phyloP scores from a whole-genome alignment of 768 basidiomycete species.

The Mycena leptocephala region DNA sequence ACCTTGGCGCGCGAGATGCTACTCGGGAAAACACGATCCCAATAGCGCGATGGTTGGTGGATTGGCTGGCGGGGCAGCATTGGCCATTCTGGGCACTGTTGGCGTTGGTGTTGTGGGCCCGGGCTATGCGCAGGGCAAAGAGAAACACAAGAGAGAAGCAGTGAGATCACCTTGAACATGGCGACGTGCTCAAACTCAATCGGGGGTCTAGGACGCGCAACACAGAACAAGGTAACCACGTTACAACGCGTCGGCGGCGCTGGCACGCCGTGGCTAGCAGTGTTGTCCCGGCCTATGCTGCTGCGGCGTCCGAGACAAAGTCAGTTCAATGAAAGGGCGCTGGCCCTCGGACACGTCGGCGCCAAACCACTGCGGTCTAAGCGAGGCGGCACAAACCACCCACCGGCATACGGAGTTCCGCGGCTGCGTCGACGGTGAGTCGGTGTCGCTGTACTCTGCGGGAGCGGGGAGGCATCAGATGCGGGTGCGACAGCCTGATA shows the following conservation, averaged over 20 bases:
- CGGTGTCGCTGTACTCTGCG: constrained; percentile 54
- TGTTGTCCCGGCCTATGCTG: constrained; percentile 48
- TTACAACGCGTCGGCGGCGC: constrained; percentile 51
- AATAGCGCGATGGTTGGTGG: constrained; percentile 68
- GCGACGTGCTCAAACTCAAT: constrained; percentile 10
- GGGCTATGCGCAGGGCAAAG: constrained; percentile 8
- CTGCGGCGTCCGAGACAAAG: constrained; percentile 50
- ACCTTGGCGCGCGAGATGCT: constrained; percentile 16
- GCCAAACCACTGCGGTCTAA: constrained; percentile 26
- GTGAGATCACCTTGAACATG: constrained; percentile 28
- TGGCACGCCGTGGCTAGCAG: constrained; percentile 41
- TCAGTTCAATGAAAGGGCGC: constrained; percentile 55
- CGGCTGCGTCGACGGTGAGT: constrained; percentile 48
- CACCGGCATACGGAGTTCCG: constrained; percentile 31
- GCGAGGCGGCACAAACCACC: background rate
- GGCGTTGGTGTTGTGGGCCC: constrained; percentile 24
- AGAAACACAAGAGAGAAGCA: constrained; percentile 42
- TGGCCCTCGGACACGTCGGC: background rate
- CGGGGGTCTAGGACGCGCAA: constrained; percentile 42
- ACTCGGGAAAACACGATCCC: constrained; percentile 50
- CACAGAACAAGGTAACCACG: constrained; percentile 56
- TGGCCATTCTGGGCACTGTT: constrained; percentile 54
- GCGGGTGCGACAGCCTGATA: constrained; percentile 42
- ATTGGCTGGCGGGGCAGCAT: constrained; percentile 60
- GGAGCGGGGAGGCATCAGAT: constrained; percentile 54